Conservation (phyloP, 192 early-diverging fungal species). For the Chytriomyces hyalinus region DNA sequence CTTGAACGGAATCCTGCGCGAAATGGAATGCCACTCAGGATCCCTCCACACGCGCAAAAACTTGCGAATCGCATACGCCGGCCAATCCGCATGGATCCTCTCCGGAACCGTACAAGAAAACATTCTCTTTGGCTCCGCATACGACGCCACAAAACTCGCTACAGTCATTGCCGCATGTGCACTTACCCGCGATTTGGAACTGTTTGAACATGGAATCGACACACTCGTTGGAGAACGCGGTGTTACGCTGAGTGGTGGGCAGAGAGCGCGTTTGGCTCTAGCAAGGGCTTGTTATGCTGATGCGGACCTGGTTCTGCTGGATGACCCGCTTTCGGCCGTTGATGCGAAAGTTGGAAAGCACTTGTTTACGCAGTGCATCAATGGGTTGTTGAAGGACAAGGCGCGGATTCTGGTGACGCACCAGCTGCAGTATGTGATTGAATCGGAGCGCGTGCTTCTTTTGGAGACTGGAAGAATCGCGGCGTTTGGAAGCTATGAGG, state of each 20-base stretch:
- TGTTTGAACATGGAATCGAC: conserved; percentile 39
- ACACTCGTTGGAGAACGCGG: conserved; percentile 51
- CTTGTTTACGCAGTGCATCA: conserved; percentile 37
- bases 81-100: conserved; percentile 51
- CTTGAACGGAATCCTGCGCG: conserved; percentile 42
- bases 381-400: conserved; percentile 36
- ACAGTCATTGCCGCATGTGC: conserved; percentile 39
- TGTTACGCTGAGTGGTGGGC: conserved; percentile 46
- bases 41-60: background rate
- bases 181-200: conserved; percentile 32
- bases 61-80: conserved; percentile 39
- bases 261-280: conserved; percentile 44
- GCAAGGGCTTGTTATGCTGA: conserved; percentile 44
- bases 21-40: conserved; percentile 36
- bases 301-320: conserved; percentile 68
- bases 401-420: conserved; percentile 53
- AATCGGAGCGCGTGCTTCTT: conserved; percentile 45
- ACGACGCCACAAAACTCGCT: conserved; percentile 27
- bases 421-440: conserved; percentile 52
- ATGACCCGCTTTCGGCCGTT: conserved; percentile 84
- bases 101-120: conserved; percentile 45
- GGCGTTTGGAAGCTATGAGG: conserved; percentile 35
- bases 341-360: conserved; percentile 63
- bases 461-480: conserved; percentile 42
- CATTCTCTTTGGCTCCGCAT: conserved; percentile 48